Base-by-base conservation (phyloP, 2,329 filamentous ascomycete species). In the Penicillium sp. region DNA sequence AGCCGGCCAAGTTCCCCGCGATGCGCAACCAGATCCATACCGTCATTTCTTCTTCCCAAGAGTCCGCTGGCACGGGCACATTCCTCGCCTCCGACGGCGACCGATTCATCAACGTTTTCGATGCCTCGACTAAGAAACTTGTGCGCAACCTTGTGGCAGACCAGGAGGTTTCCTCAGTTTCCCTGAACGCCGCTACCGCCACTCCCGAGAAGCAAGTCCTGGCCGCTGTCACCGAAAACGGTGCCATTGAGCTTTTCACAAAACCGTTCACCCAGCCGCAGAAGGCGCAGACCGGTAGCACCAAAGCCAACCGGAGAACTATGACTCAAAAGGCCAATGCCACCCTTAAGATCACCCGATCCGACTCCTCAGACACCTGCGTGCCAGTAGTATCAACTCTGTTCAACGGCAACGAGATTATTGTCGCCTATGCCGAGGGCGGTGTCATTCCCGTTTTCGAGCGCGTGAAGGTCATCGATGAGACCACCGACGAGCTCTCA, bases 391-490 rank as follows among this genome's bases (percentile, higher is more conserved):
- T 79, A 8, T 73, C 76, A 51, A 73, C 74, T 6, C 68, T 71
- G 8, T 76, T 82, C 60, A 72, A 79, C 44, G 77, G 75, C 4
- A 68, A 75, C 8, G 75, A 80, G 31, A 64, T 82, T 18, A 61
- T 79, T 13, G 58, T 82, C 52, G 79, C 74, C 5, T 81, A 78
- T 67, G 73, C 75, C 2, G 79, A 81, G 56, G 77, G 77, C 49
- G 79, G 79, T 49, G 73, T 80, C n/a, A 75, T 78, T 48, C 69
- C 80, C 16, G 68, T 76, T 2, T 82, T 82, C 59, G 79, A 81
- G 60, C 77, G 74, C 14, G 66, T 81, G 51, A 72, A 71, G 58
- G 79, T 78, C 73, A 68, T 79, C 37, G 72, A 79, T 42, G 73
- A 77, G 52, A 70, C 71, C 23, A 78, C 74, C 19, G 72, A 79